Base-by-base conservation (phyloP, 257 asterid species). In the Capsicum chinense region DNA sequence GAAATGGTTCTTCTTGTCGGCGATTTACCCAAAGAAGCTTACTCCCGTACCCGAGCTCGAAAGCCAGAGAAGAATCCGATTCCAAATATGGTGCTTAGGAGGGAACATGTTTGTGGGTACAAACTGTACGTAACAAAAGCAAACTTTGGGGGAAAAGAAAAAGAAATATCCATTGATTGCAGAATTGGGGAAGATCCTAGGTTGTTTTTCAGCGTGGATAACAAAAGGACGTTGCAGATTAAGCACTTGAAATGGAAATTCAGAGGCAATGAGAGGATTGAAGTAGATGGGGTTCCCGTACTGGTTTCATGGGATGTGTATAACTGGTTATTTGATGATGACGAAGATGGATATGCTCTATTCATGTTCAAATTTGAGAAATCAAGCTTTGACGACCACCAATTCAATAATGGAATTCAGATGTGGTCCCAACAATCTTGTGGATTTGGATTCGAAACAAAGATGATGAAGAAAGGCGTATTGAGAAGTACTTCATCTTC, bases 231-330 rank as follows among this genome's bases (percentile, higher is more conserved):
- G 13, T 60, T 92, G 74, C 88, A 90, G 79, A 87, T 92, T 8
- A 92, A 91, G 90, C 94, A 90, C 42, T 67, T 92, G 78, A 92
- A 88, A 33, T 92, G 95, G 95, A 92, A 92, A 76, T 92, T 92
- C 88, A 87, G 95, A 73, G 95, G 95, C 26, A 92, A 89, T 74
- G 92, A 92, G 76, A 83, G 88, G 17, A 70, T 92, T 39, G 93
- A 91, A 76, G 87, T 90, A 16, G 93, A 88, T 33, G 95, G 95
- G 0, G 56, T 85, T 35, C 71, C 79, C 3, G 87, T 92, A 3
- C 88, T 85, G 64, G 84, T 92, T 3, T 92, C 95, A 17, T 92
- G 95, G 95, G 95, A 92, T 68, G 94, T 91, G 4, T 84, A 90
- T 83, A 92, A 86, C 73, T 91, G 93, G 93, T 60, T 92, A 50